Evolutionary conservation across 768 basidiomycete genomes (phyloP), one percentile per base, ranked within the genome.

Genomic region (Mrakia gelida): DNA sequence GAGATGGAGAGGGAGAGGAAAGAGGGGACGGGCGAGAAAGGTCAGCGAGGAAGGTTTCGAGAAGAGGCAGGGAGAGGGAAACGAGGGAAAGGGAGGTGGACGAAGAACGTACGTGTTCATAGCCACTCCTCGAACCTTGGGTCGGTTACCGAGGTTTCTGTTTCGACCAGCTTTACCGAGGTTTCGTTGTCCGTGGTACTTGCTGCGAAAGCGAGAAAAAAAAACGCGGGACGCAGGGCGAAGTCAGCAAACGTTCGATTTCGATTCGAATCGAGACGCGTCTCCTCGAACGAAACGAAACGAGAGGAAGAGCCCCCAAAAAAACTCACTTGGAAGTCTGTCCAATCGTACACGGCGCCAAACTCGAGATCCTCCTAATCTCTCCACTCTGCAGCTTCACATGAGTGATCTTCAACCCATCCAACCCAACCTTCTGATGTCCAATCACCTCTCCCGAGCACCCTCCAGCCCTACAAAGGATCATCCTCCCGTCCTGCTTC

Each of bases 351-450:
- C 95, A 97, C 88, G 90, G 82, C 93, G 95, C 45, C 83, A 84
- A 54, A 90, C 88, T 79, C 92, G 73, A 85, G 73, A 99, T 87
- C 84, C 91, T 91, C 67, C 97, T 89, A 26, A 98, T 90, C 87
- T 99, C 97, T 23, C 97, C 97, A 80, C 92, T 93, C 83, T 92
- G 92, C 79, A 99, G 87, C 56, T 91, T 90, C 63, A 99, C 91
- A 78, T 93, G 92, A 28, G 89, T 88, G 84, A 94, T 95, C 79
- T 88, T 87, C 41, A 89, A 91, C 26, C 85, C 86, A 56, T 89
- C 90, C 79, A 92, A 91, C 80, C 75, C 77, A 41, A 81, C 73
- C 21, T 62, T 65, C 43, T 75, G 75, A 62, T 94, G 92, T 3
- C 89, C 87, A 67, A 98, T 88, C 77, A 98, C 88, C 80, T 91